phyloP scores from a whole-genome alignment of 257 asterid genomes.

The Nicotiana knightiana region DNA sequence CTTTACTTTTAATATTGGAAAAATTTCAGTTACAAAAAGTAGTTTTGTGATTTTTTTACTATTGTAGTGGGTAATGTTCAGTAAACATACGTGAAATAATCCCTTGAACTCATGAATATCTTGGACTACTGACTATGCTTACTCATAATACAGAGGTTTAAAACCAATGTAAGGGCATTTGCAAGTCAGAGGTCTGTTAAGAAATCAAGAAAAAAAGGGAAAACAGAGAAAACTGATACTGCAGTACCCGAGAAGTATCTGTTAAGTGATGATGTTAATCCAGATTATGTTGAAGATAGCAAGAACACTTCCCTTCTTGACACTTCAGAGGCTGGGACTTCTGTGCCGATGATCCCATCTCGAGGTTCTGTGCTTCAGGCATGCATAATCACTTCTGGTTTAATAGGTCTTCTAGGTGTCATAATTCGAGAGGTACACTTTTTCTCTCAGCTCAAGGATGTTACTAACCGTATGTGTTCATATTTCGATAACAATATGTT shows the following conservation, averaged over 20 bases:
- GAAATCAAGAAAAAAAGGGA: conserved; percentile 36
- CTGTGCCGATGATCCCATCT: conserved; percentile 32
- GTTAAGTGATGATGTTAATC: conserved; percentile 24
- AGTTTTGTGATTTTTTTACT: neutral
- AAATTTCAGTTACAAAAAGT: no score
- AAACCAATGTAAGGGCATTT: conserved; percentile 34
- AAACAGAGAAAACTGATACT: conserved; percentile 20
- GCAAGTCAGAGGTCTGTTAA: conserved; percentile 45
- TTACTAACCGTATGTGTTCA: neutral
- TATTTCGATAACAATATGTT: neutral
- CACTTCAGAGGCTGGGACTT: conserved; percentile 25
- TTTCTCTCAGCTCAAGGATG: neutral
- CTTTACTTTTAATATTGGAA: no score
- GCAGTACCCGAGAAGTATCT: conserved; percentile 21
- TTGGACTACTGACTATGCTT: neutral
- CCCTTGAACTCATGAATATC: neutral
- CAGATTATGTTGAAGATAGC: conserved; percentile 23
- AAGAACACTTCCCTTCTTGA: conserved; percentile 13
- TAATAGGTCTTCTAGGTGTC: conserved; percentile 57
- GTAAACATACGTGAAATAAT: neutral
- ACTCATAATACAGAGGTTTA: conserved; percentile 27
- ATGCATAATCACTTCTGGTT: conserved; percentile 60
- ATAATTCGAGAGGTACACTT: conserved; percentile 59
- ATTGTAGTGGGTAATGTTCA: neutral
- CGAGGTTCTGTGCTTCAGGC: conserved; percentile 77